Base-by-base conservation (phyloP, 2,329 filamentous ascomycete species). In the Mycosphaerelloides madeirae region DNA sequence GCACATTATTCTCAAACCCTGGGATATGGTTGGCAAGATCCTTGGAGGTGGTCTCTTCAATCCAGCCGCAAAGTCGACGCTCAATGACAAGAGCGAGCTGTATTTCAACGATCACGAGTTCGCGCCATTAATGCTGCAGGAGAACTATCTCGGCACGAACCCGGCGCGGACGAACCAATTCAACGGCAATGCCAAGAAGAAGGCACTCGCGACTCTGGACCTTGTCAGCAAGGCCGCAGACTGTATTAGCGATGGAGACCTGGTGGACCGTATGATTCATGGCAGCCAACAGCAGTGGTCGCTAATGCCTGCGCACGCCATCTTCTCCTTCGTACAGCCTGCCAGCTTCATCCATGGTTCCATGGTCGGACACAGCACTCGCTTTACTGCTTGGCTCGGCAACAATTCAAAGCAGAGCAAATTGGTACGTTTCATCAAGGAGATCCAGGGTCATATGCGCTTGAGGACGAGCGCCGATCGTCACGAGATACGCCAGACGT, bases 51-150 rank as follows among this genome's bases (percentile, higher is more conserved):
- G 88, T 29, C 80, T 96, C 68, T 98, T 97, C 67, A 78, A 86
- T 18, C 78, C 83, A 3, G 81, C 83, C 38, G 94, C 88, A 68
- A 94, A 87, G 55, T 75, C 87, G 3, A 95, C 88, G 0, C 72
- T 98, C 29, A 97, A 97, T 63, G 91, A 98, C 66, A 98, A 98
- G 74, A 93, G 94, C 51, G 91, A 98, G 68, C 80, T 98, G 1
- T 98, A 98, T 67, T 98, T 98, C 75, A 97, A 98, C 65, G 93
- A 98, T 59, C 93, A 98, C 62, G 93, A 98, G 59, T 95, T 97
- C 69, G 96, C 89, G 60, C 93, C 84, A 61, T 74, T 98, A 41
- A 97, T 98, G 93, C 82, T 98, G 36, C 93, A 98, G 65, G 94
- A 98, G 66, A 98, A 98, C 63, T 98, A 98, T 58, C 76, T 98